Conservation (phyloP, 2,329 filamentous ascomycete genomes). For the Cladosporium sp. region DNA sequence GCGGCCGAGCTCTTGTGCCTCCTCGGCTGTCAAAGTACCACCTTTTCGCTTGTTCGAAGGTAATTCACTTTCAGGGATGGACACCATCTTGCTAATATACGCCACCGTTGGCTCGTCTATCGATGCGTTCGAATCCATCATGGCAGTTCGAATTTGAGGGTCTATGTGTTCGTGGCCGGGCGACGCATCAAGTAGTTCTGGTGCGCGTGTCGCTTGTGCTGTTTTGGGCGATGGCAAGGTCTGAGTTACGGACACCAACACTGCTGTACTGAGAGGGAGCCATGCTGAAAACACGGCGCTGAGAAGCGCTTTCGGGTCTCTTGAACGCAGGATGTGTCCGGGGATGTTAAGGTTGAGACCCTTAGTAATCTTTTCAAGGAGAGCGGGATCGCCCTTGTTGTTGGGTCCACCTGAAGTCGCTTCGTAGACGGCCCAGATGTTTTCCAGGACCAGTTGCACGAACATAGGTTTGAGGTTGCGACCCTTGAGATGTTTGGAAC, state of each 20-base stretch:
- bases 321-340: constrained; percentile 77
- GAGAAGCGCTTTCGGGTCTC: constrained; percentile 79
- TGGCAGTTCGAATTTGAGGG: constrained; percentile 69
- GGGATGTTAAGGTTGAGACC: constrained; percentile 82
- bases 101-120: constrained; percentile 78
- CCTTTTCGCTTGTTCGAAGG: constrained; percentile 79
- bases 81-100: constrained; percentile 98
- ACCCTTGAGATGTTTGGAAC: constrained; percentile 89
- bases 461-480: constrained; percentile 93
- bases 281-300: constrained; percentile 85
- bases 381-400: constrained; percentile 75
- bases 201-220: constrained; percentile 79
- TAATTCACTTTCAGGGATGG: constrained; percentile 87
- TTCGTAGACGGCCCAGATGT: constrained; percentile 93
- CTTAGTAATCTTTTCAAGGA: constrained; percentile 94
- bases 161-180: constrained; percentile 75
- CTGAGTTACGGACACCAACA: constrained; percentile 92
- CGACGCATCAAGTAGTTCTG: constrained; percentile 74
- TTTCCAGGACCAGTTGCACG: constrained; percentile 91
- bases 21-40: constrained; percentile 75
- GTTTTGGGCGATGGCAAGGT: constrained; percentile 79
- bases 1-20: constrained; percentile 82
- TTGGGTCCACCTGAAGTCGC: constrained; percentile 81
- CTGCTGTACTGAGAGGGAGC: constrained; percentile 87
- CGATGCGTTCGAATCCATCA: constrained; percentile 73